Evolutionary conservation across 2,329 filamentous ascomycete species (phyloP).

Genomic region (Neurospora sp.): DNA sequence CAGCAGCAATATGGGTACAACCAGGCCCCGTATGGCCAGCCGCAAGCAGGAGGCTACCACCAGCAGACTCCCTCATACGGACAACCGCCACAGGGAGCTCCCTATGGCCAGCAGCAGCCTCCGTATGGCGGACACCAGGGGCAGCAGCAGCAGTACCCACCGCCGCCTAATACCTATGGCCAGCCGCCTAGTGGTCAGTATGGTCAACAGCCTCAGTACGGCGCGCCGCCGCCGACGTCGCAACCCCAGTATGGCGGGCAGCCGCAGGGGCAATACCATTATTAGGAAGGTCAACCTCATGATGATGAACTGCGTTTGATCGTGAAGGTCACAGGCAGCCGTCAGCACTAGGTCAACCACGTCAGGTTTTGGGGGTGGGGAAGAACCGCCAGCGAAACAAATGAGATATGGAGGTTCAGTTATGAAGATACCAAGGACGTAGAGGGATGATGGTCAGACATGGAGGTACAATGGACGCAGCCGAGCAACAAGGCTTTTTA

Average conservation of each 20-base stretch:
- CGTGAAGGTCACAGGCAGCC: background rate
- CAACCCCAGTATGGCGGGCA: constrained; percentile 1
- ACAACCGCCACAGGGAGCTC: background rate
- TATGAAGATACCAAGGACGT: background rate
- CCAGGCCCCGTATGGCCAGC: constrained; percentile 3
- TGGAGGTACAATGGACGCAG: background rate
- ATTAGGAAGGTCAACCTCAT: background rate
- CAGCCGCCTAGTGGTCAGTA: background rate
- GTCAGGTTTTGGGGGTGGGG: background rate
- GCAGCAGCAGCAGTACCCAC: background rate
- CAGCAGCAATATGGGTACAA: constrained; percentile 6
- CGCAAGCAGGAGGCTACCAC: constrained; percentile 3
- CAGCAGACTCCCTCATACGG: constrained; percentile 5
- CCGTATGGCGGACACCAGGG: constrained; percentile 1
- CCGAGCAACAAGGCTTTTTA: background rate
- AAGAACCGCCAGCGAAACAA: background rate
- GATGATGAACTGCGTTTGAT: background rate
- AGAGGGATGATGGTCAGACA: background rate
- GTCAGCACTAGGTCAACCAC: background rate
- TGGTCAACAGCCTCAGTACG: background rate
- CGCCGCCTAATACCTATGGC: background rate
- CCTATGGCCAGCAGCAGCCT: constrained; percentile 3
- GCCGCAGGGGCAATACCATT: background rate
- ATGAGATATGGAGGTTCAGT: too few relatives aligned
- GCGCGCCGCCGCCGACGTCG: background rate